These are phyloP conservation scores for Gleditsia sinensis DNA, from an alignment of 306 rosid species.

Conservation along the genomic window DNA sequence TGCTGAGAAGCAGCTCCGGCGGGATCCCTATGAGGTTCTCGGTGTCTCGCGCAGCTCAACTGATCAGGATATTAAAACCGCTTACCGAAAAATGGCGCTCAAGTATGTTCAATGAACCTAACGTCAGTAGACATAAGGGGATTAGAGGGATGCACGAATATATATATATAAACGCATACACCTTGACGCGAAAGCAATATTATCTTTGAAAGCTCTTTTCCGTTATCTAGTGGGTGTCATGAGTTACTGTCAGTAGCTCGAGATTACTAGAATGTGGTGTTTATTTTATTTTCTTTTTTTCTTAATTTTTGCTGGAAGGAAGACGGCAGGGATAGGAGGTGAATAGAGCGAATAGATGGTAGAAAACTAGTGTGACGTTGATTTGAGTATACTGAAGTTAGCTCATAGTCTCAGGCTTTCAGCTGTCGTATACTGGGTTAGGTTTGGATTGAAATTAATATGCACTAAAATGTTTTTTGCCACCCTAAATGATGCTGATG, in stretches of 20 bases:
- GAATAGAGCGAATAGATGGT: background rate
- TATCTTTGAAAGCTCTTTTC: background rate
- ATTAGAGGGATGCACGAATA: background rate
- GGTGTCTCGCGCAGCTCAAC: slow-evolving; percentile 78
- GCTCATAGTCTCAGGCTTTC: background rate
- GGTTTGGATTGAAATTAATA: background rate
- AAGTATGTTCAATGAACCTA: slow-evolving; percentile 78
- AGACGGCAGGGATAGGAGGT: background rate
- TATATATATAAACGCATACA: background rate
- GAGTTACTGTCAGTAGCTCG: no score
- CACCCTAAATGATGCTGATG: slow-evolving; percentile 3
- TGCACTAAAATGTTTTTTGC: background rate
- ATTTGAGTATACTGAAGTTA: slow-evolving; percentile 2
- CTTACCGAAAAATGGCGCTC: slow-evolving; percentile 94
- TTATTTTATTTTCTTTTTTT: no score
- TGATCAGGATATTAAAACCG: slow-evolving; percentile 94
- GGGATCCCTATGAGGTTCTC: slow-evolving; percentile 94
- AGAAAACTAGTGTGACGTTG: background rate
- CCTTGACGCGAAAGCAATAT: background rate
- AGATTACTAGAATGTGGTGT: no score
- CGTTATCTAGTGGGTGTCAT: background rate
- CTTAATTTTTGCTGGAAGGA: background rate
- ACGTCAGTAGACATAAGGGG: background rate
- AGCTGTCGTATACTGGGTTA: background rate
- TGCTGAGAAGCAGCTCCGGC: slow-evolving; percentile 64